Conservation (phyloP, 1,139 yeast species). For the Kodamaea suecica region DNA sequence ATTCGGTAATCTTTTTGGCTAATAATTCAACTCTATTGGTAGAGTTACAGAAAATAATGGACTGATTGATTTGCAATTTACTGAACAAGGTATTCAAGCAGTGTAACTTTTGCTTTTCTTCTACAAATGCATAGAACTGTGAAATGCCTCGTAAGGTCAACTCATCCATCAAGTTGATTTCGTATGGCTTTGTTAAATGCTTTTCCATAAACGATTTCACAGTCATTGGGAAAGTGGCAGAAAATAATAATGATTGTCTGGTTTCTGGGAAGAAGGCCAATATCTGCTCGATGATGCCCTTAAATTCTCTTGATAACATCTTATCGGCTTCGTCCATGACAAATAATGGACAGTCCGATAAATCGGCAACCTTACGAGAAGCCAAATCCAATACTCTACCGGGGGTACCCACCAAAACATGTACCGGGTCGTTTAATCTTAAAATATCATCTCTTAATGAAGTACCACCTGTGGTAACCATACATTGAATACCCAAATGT, state of each 20-base stretch:
- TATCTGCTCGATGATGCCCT: slow-evolving; percentile 83
- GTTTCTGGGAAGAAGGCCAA: slow-evolving; percentile 72
- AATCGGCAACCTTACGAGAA: slow-evolving; percentile 80
- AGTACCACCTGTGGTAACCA: slow-evolving; percentile 99
- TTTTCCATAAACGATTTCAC: slow-evolving; percentile 92
- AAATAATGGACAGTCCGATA: slow-evolving; percentile 82
- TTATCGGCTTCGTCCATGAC: slow-evolving; percentile 99
- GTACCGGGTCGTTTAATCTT: slow-evolving; percentile 89
- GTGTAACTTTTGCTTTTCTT: slow-evolving; percentile 92
- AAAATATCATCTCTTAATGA: slow-evolving; percentile 89
- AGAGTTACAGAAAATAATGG: slow-evolving; percentile 94
- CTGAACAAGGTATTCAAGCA: slow-evolving; percentile 93
- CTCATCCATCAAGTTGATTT: slow-evolving; percentile 96
- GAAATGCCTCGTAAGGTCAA: slow-evolving; percentile 93
- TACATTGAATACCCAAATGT: slow-evolving; percentile 86
- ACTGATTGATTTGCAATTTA: slow-evolving; percentile 91
- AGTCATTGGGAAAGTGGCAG: slow-evolving; percentile 94
- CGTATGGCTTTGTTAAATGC: slow-evolving; percentile 88
- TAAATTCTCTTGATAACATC: slow-evolving; percentile 89
- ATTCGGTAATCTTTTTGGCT: slow-evolving; percentile 93
- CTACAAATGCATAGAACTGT: slow-evolving; percentile 96
- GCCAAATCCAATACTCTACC: slow-evolving; percentile 97
- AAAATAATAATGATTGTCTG: slow-evolving; percentile 84
- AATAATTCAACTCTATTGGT: slow-evolving; percentile 92
- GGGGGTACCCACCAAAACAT: slow-evolving; percentile 89